Conservation (phyloP, 768 basidiomycete genomes). For the Hypsizygus marmoreus region DNA sequence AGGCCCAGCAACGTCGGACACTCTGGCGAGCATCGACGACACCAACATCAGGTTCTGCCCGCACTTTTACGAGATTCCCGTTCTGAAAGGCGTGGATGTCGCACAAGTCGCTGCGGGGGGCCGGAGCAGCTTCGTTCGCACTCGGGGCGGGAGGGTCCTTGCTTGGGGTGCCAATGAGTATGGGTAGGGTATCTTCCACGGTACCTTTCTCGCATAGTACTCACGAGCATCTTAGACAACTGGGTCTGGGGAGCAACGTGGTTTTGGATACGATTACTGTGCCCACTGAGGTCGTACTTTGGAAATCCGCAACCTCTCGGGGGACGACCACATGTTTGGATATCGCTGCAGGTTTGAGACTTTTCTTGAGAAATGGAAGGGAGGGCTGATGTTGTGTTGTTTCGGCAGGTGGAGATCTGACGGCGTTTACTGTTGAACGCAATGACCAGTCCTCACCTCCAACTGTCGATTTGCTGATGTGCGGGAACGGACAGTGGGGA, state of each 20-base stretch:
- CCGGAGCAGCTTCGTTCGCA: conserved; percentile 73
- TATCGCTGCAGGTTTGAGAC: conserved; percentile 59
- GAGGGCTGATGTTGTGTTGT: background rate
- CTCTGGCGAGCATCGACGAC: conserved; percentile 34
- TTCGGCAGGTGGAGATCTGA: conserved; percentile 67
- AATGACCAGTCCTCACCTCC: conserved; percentile 23
- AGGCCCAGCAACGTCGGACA: conserved; percentile 29
- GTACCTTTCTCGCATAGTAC: conserved; percentile 1
- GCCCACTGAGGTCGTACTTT: conserved; percentile 84
- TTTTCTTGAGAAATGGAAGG: background rate
- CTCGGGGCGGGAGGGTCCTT: conserved; percentile 69
- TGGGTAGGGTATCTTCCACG: conserved; percentile 49
- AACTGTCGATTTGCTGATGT: conserved; percentile 59
- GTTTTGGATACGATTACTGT: conserved; percentile 69
- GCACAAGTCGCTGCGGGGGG: conserved; percentile 73
- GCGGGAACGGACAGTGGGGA: conserved; percentile 85
- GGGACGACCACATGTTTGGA: conserved; percentile 62
- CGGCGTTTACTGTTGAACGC: conserved; percentile 75
- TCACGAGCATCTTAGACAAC: conserved; percentile 54
- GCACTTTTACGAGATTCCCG: conserved; percentile 74
- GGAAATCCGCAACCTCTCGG: conserved; percentile 51
- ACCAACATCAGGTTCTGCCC: conserved; percentile 65
- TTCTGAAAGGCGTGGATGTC: conserved; percentile 62
- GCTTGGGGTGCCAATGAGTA: conserved; percentile 91
- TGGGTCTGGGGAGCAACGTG: conserved; percentile 71